Base-by-base conservation (phyloP, 768 basidiomycete genomes). In the Xanthoconium purpureum region DNA sequence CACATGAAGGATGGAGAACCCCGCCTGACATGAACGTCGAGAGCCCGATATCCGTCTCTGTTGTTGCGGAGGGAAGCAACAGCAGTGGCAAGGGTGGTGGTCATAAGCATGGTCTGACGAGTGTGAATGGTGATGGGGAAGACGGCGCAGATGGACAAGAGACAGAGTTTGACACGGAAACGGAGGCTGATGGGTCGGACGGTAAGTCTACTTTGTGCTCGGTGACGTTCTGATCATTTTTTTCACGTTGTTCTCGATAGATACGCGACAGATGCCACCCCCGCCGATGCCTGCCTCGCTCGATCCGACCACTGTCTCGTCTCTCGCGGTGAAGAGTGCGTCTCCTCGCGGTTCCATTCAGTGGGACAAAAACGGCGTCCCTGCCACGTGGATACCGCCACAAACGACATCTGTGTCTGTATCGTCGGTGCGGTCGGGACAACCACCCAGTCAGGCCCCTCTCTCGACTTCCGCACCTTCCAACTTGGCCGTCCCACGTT, bases 261-360 rank as follows among this genome's bases (percentile, higher is more conserved):
- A 76, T 52, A 60, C 67, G 1, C 66, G 63, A 20, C 72, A 71
- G 15, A 78, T 80, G 82, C 81, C 82, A 6, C 82, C 81, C 7
- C 80, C 81, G 20, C 78, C 78, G 1, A 73, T 81, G 65, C 80
- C 80, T 6, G 75, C 76, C 17, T 67, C 74, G 12, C 63, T 75
- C 28, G 75, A 80, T 55, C 73, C 76, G 6, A 75, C 77, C 32
- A 73, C 74, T 5, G 56, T 74, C 32, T 69, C 70, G 18, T 70
- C 73, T 47, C 66, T 72, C 32, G 48, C 47, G 5, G 54, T 24
- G 12, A 57, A 63, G 35, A 55, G 65, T 5, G 28, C 36, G n/a
- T 69, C 68, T 20, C 68, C 68, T 33, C 65, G 59, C 11, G 48
- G 52, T 2, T 47, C 53, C 24, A 35, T 52, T 14, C 66, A 60